A percentile compares a stretch with the other conserved stretches of the same genome.
phyloP scores from a whole-genome alignment of 371 early-diverging fungal species.

The Apophysomyces sp. region DNA sequence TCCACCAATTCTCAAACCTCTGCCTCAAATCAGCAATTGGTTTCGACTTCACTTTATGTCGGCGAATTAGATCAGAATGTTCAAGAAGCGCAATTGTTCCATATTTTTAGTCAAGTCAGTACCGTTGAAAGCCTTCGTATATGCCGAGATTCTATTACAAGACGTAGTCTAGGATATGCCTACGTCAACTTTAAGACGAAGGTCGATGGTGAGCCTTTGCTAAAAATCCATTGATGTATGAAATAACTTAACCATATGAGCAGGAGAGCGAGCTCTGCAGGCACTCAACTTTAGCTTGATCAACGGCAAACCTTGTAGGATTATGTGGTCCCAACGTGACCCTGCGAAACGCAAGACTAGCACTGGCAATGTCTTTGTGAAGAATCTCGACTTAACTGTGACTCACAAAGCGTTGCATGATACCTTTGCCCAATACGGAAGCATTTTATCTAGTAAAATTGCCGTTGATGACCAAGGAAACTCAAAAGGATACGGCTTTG shows the following conservation, averaged over 20 bases:
- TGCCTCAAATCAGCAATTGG: slow-evolving; percentile 20
- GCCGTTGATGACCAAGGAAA: slow-evolving; percentile 77
- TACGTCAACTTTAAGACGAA: slow-evolving; percentile 90
- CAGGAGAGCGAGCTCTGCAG: slow-evolving; percentile 86
- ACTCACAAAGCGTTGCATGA: slow-evolving; percentile 97
- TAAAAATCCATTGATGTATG: background rate
- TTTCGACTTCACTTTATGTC: slow-evolving; percentile 78
- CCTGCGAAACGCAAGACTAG: slow-evolving; percentile 85
- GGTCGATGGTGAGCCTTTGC: slow-evolving; percentile 61
- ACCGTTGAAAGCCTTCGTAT: slow-evolving; percentile 95
- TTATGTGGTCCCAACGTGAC: slow-evolving; percentile 99
- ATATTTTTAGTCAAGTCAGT: slow-evolving; percentile 87
- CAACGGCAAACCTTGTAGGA: slow-evolving; percentile 91
- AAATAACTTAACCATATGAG: background rate
- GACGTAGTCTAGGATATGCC: slow-evolving; percentile 95
- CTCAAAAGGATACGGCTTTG: slow-evolving; percentile 97
- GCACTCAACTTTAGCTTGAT: slow-evolving; percentile 90
- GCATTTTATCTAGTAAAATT: slow-evolving; percentile 98
- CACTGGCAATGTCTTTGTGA: slow-evolving; percentile 98
- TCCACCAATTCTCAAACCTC: slow-evolving; percentile 19
- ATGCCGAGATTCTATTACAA: slow-evolving; percentile 95
- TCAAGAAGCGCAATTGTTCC: slow-evolving; percentile 91
- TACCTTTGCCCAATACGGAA: slow-evolving; percentile 98
- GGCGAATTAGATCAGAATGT: slow-evolving; percentile 90
- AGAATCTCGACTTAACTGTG: slow-evolving; percentile 95